Base-by-base conservation (phyloP, 148 eudicot species). In the Chenopodium album region DNA sequence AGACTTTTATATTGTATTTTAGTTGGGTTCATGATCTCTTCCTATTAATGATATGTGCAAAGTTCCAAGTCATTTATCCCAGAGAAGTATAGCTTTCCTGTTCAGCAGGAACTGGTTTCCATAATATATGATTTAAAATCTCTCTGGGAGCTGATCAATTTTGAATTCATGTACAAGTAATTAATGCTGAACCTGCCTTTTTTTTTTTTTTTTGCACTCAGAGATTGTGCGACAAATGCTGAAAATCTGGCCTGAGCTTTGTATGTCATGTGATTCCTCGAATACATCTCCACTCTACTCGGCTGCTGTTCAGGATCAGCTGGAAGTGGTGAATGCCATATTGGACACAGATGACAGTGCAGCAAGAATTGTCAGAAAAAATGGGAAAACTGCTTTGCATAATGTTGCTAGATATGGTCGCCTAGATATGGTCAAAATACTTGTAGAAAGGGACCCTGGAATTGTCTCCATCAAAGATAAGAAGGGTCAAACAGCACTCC, bases 361-460 rank as follows among this genome's bases (percentile, higher is more conserved):
- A 16, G 82, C 86, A 79, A 82, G 79, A 76, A 89, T 91, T 52
- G 97, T 94, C 52, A 86, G 98, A 75, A 94, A 92, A 78, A 94
- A 94, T 87, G 98, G 97, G n/a, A 94, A 94, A 84, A 94, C 98
- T 69, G 97, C 98, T 16, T 72, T 94, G 89, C 98, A 94, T 78
- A 91, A 89, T 54, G 91, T 88, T 78, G 94, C 88, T 74, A 89
- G 98, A 85, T 94, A 94, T 80, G 94, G 97, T 56, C 90, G 67
- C 52, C 79, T 89, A 26, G 85, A 81, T 73, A 88, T 94, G 17
- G 98, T 94, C 31, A 87, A 78, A 86, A 82, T 87, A 71, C 92
- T 94, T 77, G 86, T 91, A 8, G 91, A 86, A 37, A 87, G 85
- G 83, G 97, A 94, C 87, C 85, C 90, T 0, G 91, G 88, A 14